Percentiles rank a stretch among this genome's conserved stretches.
Evolutionary conservation across 768 basidiomycete species (phyloP).

Genomic region (Suillus discolor): DNA sequence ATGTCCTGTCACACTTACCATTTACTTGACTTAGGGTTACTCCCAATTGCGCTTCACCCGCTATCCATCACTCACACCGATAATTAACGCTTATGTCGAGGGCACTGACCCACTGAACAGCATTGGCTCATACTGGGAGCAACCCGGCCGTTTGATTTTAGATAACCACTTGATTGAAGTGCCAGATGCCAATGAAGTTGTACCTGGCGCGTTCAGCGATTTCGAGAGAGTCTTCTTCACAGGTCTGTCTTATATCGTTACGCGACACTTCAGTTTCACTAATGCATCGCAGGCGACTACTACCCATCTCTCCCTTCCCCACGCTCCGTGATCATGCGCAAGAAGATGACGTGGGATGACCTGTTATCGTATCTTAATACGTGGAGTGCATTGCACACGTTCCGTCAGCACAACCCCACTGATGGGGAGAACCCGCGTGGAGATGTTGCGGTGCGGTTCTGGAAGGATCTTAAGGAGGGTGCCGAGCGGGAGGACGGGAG

Average conservation of each 20-base stretch:
- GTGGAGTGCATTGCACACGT: constrained; percentile 70
- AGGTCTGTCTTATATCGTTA: constrained; percentile 37
- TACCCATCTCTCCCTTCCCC: constrained; percentile 38
- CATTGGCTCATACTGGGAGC: constrained; percentile 74
- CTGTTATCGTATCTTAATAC: constrained; percentile 71
- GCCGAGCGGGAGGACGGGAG: constrained; percentile 29
- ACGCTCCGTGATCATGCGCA: constrained; percentile 52
- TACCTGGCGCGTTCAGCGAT: constrained; percentile 39
- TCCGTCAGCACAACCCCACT: constrained; percentile 61
- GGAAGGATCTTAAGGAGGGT: constrained; percentile 51
- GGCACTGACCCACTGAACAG: constrained; percentile 53
- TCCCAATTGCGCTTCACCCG: constrained; percentile 70
- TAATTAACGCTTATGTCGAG: constrained; percentile 65
- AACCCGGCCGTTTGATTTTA: constrained; percentile 74
- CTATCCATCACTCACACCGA: constrained; percentile 55
- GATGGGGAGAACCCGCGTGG: constrained; percentile 53
- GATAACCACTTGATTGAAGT: constrained; percentile 72
- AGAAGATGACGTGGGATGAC: constrained; percentile 64
- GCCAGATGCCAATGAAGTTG: constrained; percentile 47
- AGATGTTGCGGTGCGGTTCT: constrained; percentile 66
- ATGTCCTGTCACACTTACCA: neutral
- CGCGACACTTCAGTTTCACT: neutral
- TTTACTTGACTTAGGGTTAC: constrained; percentile 45
- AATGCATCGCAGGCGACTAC: constrained; percentile 38
- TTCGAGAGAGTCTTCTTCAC: constrained; percentile 61